Evolutionary conservation across 768 basidiomycete genomes (phyloP), one percentile per base, ranked within the genome.

Genomic region (Leccinum broughii): DNA sequence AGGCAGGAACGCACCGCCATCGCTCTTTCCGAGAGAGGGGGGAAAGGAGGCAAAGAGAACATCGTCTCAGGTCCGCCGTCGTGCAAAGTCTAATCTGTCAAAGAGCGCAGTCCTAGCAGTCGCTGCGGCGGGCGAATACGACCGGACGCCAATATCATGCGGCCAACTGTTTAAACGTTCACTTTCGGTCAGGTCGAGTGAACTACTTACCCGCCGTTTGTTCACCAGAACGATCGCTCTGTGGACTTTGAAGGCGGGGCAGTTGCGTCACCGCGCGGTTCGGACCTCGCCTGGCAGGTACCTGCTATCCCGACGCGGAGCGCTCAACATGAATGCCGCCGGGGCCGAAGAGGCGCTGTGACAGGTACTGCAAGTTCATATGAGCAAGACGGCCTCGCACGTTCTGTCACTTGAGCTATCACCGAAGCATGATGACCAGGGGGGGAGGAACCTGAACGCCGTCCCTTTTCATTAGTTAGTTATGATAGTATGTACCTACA

Each of bases 41-140:
- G 41, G 41, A 10, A 41, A 41, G 39, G 6, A 41, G 44, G 10
- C 44, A 5, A 44, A 46, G 44, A 13, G 44, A 46, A 20, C 41
- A 39, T 39, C 15, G 1, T 41, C 4, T 44, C 17, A 44, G 41
- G 44, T 46, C 41, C 41, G 41, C 41, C 9, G 39, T 13, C 9
- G n/a, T 20, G 37, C 61, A 57, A 62, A 57, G 55, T 48, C 54
- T 66, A 64, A 64, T 64, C 48, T 48, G 15, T 17, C 15, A 26
- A 51, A 30, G 28, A 26, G 26, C 22, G 49, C 49, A 28, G 60
- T 39, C 14, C 17, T 32, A 50, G 24, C 41, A 26, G 17, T 44
- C 17, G 26, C 52, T 55, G 53, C n/a, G 57, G 53, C 14, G 20
- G 15, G 24, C 14, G 24, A 5, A 55, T 11, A 1, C 41, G n/a